Conservation (phyloP, 2,329 filamentous ascomycete species). For the Monilinia fructicola region DNA sequence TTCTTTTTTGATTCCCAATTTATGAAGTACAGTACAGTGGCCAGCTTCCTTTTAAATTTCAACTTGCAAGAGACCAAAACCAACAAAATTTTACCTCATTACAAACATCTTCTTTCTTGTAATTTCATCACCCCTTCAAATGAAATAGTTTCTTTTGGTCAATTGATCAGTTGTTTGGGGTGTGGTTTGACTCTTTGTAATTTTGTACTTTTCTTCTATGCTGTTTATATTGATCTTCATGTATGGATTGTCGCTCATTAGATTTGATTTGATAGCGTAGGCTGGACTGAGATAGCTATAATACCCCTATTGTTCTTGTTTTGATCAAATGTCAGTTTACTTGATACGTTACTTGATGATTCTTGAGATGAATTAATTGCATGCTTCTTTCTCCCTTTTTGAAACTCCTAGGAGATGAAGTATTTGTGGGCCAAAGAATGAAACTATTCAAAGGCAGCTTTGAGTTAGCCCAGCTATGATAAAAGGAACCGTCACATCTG, state of each 20-base stretch:
- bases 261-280: slow-evolving; percentile 1
- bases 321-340: background rate
- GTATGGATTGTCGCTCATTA: background rate
- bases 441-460: no score
- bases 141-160: background rate
- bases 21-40: slow-evolving; percentile 19
- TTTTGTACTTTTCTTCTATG: background rate
- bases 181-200: background rate
- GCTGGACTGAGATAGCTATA: background rate
- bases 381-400: no score
- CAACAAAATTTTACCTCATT: slow-evolving; percentile 6
- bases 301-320: background rate
- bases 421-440: no score
- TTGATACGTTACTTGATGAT: background rate
- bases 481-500: no score
- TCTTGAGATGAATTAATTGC: background rate
- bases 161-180: slow-evolving; percentile 10
- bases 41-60: slow-evolving; percentile 14
- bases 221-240: slow-evolving; percentile 5
- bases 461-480: no score
- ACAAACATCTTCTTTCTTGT: background rate
- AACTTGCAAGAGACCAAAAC: slow-evolving; percentile 21
- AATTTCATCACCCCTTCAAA: background rate
- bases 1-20: slow-evolving; percentile 19
- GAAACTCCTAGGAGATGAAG: no score